Evolutionary conservation across 1,139 yeast species (phyloP).

Genomic region (Ashbya aceris): DNA sequence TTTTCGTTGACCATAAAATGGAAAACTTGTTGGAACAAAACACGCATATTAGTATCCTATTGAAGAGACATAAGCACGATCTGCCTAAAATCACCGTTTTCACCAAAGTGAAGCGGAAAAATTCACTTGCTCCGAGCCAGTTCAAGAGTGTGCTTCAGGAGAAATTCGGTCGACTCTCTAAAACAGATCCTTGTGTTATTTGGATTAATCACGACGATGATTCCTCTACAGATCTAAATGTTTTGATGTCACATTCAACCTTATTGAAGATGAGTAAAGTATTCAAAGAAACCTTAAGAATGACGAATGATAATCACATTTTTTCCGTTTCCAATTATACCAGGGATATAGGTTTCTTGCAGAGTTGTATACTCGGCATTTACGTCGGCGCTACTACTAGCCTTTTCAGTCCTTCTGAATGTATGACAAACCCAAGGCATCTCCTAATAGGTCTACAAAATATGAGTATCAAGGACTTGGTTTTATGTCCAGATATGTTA

Average conservation of each 20-base stretch:
- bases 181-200: conserved; percentile 21
- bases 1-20: conserved; percentile 72
- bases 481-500: conserved; percentile 78
- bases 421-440: conserved; percentile 63
- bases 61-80: conserved; percentile 38
- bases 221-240: conserved; percentile 19
- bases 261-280: conserved; percentile 77
- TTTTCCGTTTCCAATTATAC: conserved; percentile 84
- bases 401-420: conserved; percentile 69
- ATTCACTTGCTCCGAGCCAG: conserved; percentile 13
- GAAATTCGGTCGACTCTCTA: conserved; percentile 11
- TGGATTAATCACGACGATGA: conserved; percentile 30
- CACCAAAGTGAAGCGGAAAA: conserved; percentile 25
- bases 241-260: conserved; percentile 42
- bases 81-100: conserved; percentile 27
- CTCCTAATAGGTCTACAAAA: conserved; percentile 68
- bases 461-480: conserved; percentile 76
- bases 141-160: conserved; percentile 16
- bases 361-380: conserved; percentile 72
- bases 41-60: conserved; percentile 23
- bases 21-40: conserved; percentile 61
- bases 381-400: conserved; percentile 82
- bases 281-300: conserved; percentile 83
- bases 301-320: conserved; percentile 62
- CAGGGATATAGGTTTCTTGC: conserved; percentile 79